A percentile compares a stretch with the other conserved stretches of the same genome.
Evolutionary conservation across 345 rosid species (phyloP).

Genomic region (Rubroshorea leprosula): DNA sequence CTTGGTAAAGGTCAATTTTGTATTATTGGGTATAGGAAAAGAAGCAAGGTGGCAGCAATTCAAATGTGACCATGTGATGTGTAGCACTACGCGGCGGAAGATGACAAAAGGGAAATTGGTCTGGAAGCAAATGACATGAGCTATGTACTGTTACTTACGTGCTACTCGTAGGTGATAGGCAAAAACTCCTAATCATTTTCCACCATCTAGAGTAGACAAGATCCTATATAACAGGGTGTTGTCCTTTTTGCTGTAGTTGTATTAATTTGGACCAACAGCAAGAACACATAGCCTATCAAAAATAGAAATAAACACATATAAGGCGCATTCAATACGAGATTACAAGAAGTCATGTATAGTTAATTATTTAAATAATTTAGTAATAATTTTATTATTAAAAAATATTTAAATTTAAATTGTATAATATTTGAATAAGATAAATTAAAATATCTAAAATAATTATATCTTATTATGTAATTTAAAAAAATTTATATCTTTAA

Average conservation of each 20-base stretch:
- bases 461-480: too few relatives aligned
- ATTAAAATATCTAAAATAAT: too few relatives aligned
- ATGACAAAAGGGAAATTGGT: background rate
- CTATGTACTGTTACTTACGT: background rate
- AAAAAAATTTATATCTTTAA: too few relatives aligned
- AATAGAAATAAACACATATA: too few relatives aligned
- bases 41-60: background rate
- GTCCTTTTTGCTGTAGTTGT: background rate
- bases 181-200: too few relatives aligned
- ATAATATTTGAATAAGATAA: too few relatives aligned
- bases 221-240: background rate
- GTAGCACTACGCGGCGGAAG: background rate
- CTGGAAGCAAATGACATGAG: background rate
- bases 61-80: background rate
- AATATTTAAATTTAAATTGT: too few relatives aligned
- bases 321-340: too few relatives aligned
- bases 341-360: too few relatives aligned
- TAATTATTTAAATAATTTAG: too few relatives aligned
- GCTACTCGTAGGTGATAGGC: background rate
- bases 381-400: too few relatives aligned
- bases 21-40: background rate
- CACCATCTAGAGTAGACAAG: background rate
- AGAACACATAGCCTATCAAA: background rate
- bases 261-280: background rate
- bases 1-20: too few relatives aligned